These are phyloP conservation scores for Ustilago shanxiensis DNA, from an alignment of 1,284 basidiomycete genomes.

Conservation along the genomic window DNA sequence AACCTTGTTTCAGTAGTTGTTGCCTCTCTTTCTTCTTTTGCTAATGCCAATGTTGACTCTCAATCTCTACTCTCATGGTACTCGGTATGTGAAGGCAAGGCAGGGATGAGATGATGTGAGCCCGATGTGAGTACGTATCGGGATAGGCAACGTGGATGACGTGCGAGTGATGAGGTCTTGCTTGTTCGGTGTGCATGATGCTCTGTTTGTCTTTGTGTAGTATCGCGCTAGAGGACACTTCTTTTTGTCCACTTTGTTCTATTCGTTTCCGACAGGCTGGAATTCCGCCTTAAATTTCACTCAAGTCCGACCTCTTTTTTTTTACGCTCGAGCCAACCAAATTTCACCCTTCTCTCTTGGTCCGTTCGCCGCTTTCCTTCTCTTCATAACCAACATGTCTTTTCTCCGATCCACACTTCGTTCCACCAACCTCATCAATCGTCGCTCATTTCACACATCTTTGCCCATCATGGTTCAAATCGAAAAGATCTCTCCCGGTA, in stretches of 20 bases:
- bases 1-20: too few relatives aligned
- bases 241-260: background rate
- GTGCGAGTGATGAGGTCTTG: too few relatives aligned
- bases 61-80: too few relatives aligned
- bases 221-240: constrained; percentile 3
- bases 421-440: background rate
- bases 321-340: constrained; percentile 12
- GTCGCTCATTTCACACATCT: background rate
- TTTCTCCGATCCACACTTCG: background rate
- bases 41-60: too few relatives aligned
- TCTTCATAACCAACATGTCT: background rate
- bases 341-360: constrained; percentile 10
- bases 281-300: too few relatives aligned
- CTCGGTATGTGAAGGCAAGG: too few relatives aligned
- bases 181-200: too few relatives aligned
- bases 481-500: constrained; percentile 66
- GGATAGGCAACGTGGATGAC: background rate
- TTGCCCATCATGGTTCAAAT: constrained; percentile 65
- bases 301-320: too few relatives aligned
- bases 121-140: too few relatives aligned
- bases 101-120: too few relatives aligned
- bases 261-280: too few relatives aligned
- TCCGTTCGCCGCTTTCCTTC: constrained; percentile 24
- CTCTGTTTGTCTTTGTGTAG: background rate
- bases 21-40: background rate